These are phyloP conservation scores for Elongisporangium prolatum DNA, from an alignment of 352 stramenopile genomes.

Conservation along the genomic window DNA sequence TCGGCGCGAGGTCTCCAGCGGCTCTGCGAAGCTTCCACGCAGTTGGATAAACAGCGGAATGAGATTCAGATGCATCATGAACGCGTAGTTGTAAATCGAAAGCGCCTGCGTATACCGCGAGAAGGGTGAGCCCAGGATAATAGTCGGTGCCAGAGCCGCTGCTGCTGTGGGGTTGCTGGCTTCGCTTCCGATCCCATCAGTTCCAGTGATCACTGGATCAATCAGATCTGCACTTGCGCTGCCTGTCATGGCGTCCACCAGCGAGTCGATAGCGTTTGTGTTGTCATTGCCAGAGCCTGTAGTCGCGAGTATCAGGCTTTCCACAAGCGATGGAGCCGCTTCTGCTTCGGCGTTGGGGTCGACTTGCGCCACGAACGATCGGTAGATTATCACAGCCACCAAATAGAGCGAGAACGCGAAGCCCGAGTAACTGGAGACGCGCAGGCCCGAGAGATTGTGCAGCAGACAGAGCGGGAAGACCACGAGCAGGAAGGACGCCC, in stretches of 20 bases:
- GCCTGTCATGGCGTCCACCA: constrained; percentile 6
- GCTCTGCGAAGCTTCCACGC: constrained; percentile 50
- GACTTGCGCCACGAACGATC: constrained; percentile 29
- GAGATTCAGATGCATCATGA: constrained; percentile 84
- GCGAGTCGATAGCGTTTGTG: constrained; percentile 4
- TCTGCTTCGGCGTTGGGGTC: neutral
- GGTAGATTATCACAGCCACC: constrained; percentile 48
- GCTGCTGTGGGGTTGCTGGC: constrained; percentile 3
- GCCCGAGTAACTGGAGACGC: constrained; percentile 65
- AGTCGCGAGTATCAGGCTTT: constrained; percentile 3
- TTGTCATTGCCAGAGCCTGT: neutral
- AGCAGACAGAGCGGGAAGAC: constrained; percentile 69
- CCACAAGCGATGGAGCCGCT: neutral
- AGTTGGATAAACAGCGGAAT: constrained; percentile 70
- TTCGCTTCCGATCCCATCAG: neutral
- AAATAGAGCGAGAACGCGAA: constrained; percentile 68
- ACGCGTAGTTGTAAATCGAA: constrained; percentile 83
- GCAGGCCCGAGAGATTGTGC: constrained; percentile 62
- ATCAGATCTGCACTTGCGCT: neutral
- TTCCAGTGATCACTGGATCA: neutral
- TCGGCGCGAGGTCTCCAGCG: constrained; percentile 29
- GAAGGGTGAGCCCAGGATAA: constrained; percentile 24
- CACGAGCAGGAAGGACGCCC: constrained; percentile 37
- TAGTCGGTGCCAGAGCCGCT: constrained; percentile 20
- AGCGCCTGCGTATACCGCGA: constrained; percentile 47